A percentile compares a stretch with the other conserved stretches of the same genome.
phyloP scores from a whole-genome alignment of 768 basidiomycete species.

The Tricholoma terreum region DNA sequence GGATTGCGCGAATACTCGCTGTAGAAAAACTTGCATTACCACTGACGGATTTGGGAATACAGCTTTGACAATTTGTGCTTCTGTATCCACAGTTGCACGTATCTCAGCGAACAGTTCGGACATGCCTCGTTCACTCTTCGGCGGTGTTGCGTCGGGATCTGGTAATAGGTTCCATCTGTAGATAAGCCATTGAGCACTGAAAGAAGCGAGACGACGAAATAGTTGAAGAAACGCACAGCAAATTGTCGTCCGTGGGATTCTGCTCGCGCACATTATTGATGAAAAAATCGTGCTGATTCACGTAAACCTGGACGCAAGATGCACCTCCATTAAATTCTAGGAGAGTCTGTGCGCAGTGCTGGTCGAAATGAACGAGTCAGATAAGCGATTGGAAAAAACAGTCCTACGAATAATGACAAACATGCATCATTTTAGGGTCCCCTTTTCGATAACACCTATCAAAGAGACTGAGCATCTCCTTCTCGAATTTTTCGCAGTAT shows the following conservation, averaged over 20 bases:
- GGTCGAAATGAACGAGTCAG: neutral
- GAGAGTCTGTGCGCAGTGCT: conserved; percentile 97
- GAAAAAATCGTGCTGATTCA: conserved; percentile 99
- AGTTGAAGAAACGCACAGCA: conserved; percentile 41
- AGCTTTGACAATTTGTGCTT: conserved; percentile 96
- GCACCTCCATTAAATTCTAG: conserved; percentile 97
- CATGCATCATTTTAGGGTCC: conserved; percentile 99
- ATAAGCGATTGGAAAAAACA: neutral
- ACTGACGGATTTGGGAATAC: conserved; percentile 96
- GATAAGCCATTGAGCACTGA: neutral
- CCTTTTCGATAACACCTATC: conserved; percentile 95
- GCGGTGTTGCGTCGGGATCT: conserved; percentile 74
- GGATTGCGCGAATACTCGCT: conserved; percentile 96
- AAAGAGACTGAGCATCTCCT: conserved; percentile 95
- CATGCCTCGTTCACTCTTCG: conserved; percentile 77
- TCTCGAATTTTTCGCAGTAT: conserved; percentile 98
- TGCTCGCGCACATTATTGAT: conserved; percentile 84
- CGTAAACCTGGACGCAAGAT: conserved; percentile 97
- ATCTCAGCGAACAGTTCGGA: conserved; percentile 84
- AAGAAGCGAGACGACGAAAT: neutral
- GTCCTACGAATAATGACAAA: conserved; percentile 29
- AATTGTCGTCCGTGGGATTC: conserved; percentile 50
- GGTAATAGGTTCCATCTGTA: conserved; percentile 78
- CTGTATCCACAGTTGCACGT: conserved; percentile 85
- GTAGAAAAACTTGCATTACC: conserved; percentile 98